Conservation (phyloP, 192 early-diverging fungal species). For the Podila epigama region DNA sequence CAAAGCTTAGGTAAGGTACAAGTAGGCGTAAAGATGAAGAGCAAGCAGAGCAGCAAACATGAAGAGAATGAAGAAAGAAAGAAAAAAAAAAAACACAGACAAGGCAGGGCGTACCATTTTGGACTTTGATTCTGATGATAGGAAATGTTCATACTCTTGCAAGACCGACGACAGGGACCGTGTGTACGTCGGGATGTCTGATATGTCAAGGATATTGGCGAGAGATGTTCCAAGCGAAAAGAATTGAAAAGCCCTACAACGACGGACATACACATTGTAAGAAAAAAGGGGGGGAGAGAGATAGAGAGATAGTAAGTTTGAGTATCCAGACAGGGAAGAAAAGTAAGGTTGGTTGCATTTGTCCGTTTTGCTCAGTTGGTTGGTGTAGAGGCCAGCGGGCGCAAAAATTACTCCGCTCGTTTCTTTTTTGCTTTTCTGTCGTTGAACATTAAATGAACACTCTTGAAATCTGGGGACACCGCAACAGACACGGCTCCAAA, state of each 20-base stretch:
- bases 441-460: too few species aligned
- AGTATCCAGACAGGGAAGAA: background rate
- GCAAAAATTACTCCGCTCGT: too few species aligned
- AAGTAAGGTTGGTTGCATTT: too few species aligned
- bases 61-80: background rate
- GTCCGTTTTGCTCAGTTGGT: too few species aligned
- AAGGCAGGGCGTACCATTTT: slow-evolving; percentile 10
- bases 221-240: slow-evolving; percentile 25
- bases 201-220: slow-evolving; percentile 22
- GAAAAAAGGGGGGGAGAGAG: background rate
- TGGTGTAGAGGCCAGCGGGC: too few species aligned
- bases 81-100: too few species aligned
- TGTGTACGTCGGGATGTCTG: slow-evolving; percentile 8
- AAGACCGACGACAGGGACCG: slow-evolving; percentile 7
- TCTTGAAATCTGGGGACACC: too few species aligned
- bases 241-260: slow-evolving; percentile 14
- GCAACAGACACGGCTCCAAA: too few species aligned
- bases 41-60: background rate
- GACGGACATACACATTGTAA: background rate
- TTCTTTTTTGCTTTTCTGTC: too few species aligned
- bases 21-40: too few species aligned
- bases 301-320: background rate
- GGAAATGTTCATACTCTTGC: slow-evolving; percentile 21
- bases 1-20: too few species aligned
- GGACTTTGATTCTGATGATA: slow-evolving; percentile 10